phyloP scores from a whole-genome alignment of 331 rosid species.

The Rhamnella rubrinervis region DNA sequence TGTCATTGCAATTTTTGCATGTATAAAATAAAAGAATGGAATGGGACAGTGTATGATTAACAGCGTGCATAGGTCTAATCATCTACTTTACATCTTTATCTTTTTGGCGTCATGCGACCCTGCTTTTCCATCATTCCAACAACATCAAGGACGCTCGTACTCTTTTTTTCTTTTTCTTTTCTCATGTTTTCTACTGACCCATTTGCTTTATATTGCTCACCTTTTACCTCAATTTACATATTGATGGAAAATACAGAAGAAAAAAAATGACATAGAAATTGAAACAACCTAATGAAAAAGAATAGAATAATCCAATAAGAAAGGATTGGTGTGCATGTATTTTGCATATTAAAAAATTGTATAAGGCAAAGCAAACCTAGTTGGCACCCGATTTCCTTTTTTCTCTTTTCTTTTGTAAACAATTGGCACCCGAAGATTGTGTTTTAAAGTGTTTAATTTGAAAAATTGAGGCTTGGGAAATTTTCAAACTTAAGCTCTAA shows the following conservation, averaged over 20 bases:
- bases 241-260: background rate
- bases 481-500: constrained; percentile 38
- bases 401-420: background rate
- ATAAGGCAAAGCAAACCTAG: background rate
- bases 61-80: background rate
- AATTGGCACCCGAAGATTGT: background rate
- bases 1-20: background rate
- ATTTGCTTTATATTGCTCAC: background rate
- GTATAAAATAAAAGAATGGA: background rate
- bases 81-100: constrained; percentile 12
- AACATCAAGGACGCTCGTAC: constrained; percentile 26
- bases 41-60: constrained; percentile 1
- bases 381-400: background rate
- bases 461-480: background rate
- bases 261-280: background rate
- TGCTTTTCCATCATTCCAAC: constrained; percentile 34
- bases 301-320: background rate
- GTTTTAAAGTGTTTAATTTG: background rate
- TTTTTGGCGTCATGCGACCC: constrained; percentile 10
- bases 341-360: background rate
- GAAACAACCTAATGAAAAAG: background rate
- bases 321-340: too few relatives aligned
- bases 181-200: constrained; percentile 1
- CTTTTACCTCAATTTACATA: background rate
- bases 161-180: constrained; percentile 27